Base-by-base conservation (phyloP, 305 asterid genomes). In the Fraxinus baroniana region DNA sequence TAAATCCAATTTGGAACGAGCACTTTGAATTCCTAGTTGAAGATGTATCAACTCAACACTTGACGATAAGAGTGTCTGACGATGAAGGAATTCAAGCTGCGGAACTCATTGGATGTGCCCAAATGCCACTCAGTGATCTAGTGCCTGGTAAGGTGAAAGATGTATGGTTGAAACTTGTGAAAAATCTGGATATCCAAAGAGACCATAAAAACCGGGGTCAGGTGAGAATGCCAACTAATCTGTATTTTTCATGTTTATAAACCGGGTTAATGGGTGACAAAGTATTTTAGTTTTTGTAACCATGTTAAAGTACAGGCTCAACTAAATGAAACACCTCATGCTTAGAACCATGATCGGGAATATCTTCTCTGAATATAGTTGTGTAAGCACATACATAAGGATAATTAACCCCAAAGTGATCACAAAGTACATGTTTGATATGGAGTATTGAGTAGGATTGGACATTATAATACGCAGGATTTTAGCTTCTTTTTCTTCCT, bases 11-110 rank as follows among this genome's bases (percentile, higher is more conserved):
- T 32, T 94, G 98, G 98, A 94, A 94, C 46, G 98, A 93, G 86
- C 97, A 94, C 84, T 94, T 92, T 83, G 95, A 92, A 87, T 90
- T 94, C 83, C 89, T 86, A 73, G 97, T 94, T n/a, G 98, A 94
- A 90, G 98, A 94, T 85, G 64, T 80, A 17, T 84, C 91, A 0
- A 94, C 97, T 75, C 98, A 94, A 80, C 87, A 87, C 82, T 85
- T 94, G 90, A 92, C 97, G 8, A 70, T 94, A 82, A 91, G 87
- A 86, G 81, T 94, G 36, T 93, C 87, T 49, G 98, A 94, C 17
- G 95, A 93, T 72, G 98, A 93, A 86, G 98, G 97, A 52, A 85
- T 92, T 82, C 94, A 91, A 84, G 87, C 94, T 22, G 86, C 98
- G 1, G 98, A 94, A 83, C 64, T 91, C 4, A 91, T 94, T 24